Conservation (phyloP, 805 yeast genomes). For the Wickerhamiella siamensis region DNA sequence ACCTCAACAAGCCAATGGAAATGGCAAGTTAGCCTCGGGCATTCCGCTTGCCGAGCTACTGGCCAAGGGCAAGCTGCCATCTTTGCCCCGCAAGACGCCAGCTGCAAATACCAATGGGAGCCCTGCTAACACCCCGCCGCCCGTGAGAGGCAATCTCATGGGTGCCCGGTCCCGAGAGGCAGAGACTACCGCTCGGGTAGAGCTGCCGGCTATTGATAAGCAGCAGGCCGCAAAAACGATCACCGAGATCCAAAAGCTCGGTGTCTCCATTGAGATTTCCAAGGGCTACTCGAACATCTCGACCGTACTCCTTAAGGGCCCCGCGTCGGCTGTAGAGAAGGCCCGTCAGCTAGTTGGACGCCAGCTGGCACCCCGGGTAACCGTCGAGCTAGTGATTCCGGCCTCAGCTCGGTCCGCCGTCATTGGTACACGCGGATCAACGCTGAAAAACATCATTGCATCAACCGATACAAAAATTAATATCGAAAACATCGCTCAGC, state of each 20-base stretch:
- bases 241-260: conserved; percentile 2
- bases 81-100: conserved; percentile 4
- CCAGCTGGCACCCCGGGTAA: conserved; percentile 10
- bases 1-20: neutral
- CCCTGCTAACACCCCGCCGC: neutral
- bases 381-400: conserved; percentile 7
- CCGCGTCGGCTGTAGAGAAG: conserved; percentile 1
- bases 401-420: conserved; percentile 12
- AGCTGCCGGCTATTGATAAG: conserved; percentile 1
- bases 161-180: neutral
- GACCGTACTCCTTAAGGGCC: conserved; percentile 14
- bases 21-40: neutral
- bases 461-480: conserved; percentile 7
- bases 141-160: neutral
- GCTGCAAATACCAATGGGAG: neutral
- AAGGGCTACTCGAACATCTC: conserved; percentile 9
- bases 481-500: conserved; percentile 3
- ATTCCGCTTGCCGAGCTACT: neutral
- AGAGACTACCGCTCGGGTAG: neutral
- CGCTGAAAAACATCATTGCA: conserved; percentile 5
- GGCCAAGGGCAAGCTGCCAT: conserved; percentile 1
- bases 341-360: conserved; percentile 2
- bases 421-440: conserved; percentile 15
- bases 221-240: conserved; percentile 4
- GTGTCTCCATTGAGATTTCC: conserved; percentile 12